Conservation (phyloP, 306 rosid genomes). For the Dalbergia oliveri region DNA sequence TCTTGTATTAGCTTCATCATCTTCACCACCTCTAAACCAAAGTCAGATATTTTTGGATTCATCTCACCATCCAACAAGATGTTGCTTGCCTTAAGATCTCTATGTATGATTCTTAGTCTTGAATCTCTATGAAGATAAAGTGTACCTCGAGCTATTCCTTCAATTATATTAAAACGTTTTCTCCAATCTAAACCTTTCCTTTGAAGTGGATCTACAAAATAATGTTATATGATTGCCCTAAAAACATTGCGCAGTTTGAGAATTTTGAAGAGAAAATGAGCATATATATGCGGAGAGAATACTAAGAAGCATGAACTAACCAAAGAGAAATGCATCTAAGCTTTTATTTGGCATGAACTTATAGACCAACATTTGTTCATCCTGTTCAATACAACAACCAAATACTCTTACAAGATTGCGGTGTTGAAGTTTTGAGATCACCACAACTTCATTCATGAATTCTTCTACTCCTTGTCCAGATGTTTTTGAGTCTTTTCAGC, state of each 20-base stretch:
- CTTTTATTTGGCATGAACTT: slow-evolving; percentile 60
- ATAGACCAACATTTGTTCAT: slow-evolving; percentile 57
- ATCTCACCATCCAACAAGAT: slow-evolving; percentile 42
- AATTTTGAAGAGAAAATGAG: background rate
- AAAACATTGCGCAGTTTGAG: background rate
- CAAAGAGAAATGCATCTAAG: slow-evolving; percentile 51
- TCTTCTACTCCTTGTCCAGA: slow-evolving; percentile 61
- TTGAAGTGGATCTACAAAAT: slow-evolving; percentile 34
- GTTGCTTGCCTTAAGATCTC: slow-evolving; percentile 54
- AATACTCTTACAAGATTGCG: slow-evolving; percentile 61
- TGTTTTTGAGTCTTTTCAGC: slow-evolving; percentile 57
- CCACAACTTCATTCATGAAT: slow-evolving; percentile 57
- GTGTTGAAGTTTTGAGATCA: slow-evolving; percentile 64
- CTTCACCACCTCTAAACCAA: slow-evolving; percentile 47
- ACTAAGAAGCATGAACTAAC: slow-evolving; percentile 31
- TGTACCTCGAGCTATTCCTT: slow-evolving; percentile 52
- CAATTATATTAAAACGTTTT: slow-evolving; percentile 41
- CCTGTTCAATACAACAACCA: slow-evolving; percentile 60
- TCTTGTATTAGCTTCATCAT: slow-evolving; percentile 47
- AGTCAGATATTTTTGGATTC: slow-evolving; percentile 51
- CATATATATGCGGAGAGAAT: background rate
- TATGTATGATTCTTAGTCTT: slow-evolving; percentile 50
- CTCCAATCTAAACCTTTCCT: slow-evolving; percentile 41
- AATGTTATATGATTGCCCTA: background rate
- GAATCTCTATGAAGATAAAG: slow-evolving; percentile 55